Evolutionary conservation across 805 yeast genomes (phyloP).

Genomic region (Lachancea quebecensis): DNA sequence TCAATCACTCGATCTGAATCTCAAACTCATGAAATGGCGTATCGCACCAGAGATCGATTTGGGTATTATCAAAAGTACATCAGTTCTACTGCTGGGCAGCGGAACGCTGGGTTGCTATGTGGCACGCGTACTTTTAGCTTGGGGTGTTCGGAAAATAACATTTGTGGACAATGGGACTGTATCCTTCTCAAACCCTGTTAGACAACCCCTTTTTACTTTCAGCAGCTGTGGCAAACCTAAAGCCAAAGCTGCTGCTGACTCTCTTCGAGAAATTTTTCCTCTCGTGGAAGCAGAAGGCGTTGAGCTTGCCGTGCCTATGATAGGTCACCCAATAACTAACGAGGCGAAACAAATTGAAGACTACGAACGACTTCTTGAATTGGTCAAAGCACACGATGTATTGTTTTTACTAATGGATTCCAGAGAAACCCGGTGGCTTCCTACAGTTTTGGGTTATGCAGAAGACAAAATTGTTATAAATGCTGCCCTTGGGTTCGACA

Average conservation of each 20-base stretch:
- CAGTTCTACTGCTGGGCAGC: conserved; percentile 80
- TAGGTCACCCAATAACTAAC: conserved; percentile 76
- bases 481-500: conserved; percentile 93
- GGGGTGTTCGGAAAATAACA: conserved; percentile 87
- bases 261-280: conserved; percentile 71
- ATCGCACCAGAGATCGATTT: conserved; percentile 76
- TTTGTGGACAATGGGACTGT: conserved; percentile 87
- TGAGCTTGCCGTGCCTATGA: conserved; percentile 83
- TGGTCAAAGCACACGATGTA: conserved; percentile 66
- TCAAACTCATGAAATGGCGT: conserved; percentile 95
- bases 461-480: conserved; percentile 70
- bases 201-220: conserved; percentile 82
- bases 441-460: conserved; percentile 71
- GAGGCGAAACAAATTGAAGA: conserved; percentile 44
- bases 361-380: conserved; percentile 43
- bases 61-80: conserved; percentile 51
- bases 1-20: conserved; percentile 86
- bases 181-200: conserved; percentile 89
- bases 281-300: conserved; percentile 59
- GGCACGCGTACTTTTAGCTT: conserved; percentile 76
- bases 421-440: conserved; percentile 96
- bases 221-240: conserved; percentile 81
- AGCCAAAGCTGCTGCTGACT: conserved; percentile 70
- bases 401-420: conserved; percentile 85
- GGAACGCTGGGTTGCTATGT: conserved; percentile 96